Percentiles rank a stretch among this genome's conserved stretches.
Evolutionary conservation across 345 rosid species (phyloP).

Genomic region (Triadica sebifera): DNA sequence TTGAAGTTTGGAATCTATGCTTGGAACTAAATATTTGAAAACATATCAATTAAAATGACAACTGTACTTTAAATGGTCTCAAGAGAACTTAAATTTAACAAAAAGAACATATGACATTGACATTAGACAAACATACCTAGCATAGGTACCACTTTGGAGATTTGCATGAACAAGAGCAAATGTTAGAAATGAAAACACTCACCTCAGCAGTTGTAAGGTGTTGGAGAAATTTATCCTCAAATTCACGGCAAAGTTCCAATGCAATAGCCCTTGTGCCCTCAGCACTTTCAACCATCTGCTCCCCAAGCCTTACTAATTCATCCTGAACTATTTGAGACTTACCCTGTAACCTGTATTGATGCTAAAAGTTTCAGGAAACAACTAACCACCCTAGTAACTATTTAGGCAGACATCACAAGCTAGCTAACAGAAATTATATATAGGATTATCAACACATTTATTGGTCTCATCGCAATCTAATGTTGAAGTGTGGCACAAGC

Average conservation of each 20-base stretch:
- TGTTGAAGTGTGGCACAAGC: background rate
- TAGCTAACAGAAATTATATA: background rate
- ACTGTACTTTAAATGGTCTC: background rate
- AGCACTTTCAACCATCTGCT: constrained; percentile 69
- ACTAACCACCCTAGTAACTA: background rate
- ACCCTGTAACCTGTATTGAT: constrained; percentile 70
- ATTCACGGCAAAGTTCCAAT: constrained; percentile 97
- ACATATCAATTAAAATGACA: background rate
- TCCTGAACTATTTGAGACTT: constrained; percentile 85
- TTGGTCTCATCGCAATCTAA: background rate
- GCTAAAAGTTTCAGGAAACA: background rate
- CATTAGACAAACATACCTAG: background rate
- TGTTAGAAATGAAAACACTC: constrained; percentile 30
- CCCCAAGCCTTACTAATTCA: constrained; percentile 87
- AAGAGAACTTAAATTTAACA: background rate
- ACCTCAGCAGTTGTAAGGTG: constrained; percentile 93
- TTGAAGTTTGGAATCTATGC: background rate
- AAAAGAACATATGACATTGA: background rate
- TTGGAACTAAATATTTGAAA: background rate
- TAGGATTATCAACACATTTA: background rate
- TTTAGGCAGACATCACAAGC: background rate
- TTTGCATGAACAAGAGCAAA: background rate
- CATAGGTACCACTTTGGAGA: background rate
- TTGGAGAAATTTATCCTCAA: constrained; percentile 92
- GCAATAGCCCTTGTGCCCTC: constrained; percentile 98